Conservation (phyloP, 805 yeast genomes). For the Wickerhamiella occidentalis region DNA sequence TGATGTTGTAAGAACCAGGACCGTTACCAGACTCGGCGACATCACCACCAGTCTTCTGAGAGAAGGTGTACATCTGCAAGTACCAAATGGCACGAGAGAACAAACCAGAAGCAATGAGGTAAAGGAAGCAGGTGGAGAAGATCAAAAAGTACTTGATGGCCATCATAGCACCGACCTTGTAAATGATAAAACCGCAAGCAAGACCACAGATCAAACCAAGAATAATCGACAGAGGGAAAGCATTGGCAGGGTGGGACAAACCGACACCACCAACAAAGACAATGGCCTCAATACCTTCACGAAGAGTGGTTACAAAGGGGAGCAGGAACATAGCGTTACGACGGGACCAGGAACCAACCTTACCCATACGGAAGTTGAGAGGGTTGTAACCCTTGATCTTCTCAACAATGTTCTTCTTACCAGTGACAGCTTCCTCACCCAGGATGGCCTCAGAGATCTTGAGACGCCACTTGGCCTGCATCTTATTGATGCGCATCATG, state of each 20-base stretch:
- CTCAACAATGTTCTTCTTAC: background rate
- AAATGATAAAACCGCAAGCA: slow-evolving; percentile 55
- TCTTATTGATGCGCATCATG: slow-evolving; percentile 87
- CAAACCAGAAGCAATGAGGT: slow-evolving; percentile 82
- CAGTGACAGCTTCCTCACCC: slow-evolving; percentile 15
- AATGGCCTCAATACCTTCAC: slow-evolving; percentile 96
- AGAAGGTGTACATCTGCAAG: slow-evolving; percentile 60
- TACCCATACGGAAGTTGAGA: slow-evolving; percentile 17
- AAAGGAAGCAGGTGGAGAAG: slow-evolving; percentile 76
- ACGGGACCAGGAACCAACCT: slow-evolving; percentile 34
- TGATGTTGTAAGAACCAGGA: slow-evolving; percentile 84
- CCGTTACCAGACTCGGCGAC: slow-evolving; percentile 89
- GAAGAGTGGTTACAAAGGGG: slow-evolving; percentile 79
- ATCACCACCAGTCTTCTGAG: slow-evolving; percentile 75
- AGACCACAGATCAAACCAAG: slow-evolving; percentile 74
- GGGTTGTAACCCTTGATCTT: slow-evolving; percentile 20
- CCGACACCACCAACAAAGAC: slow-evolving; percentile 96
- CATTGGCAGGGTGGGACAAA: slow-evolving; percentile 42
- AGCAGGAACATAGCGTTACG: slow-evolving; percentile 81
- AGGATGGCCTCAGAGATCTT: slow-evolving; percentile 80
- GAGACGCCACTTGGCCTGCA: slow-evolving; percentile 94
- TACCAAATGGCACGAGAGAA: slow-evolving; percentile 90
- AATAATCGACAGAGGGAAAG: slow-evolving; percentile 91
- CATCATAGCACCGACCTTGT: slow-evolving; percentile 68
- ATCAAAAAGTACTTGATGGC: slow-evolving; percentile 83